phyloP scores from a whole-genome alignment of 2,329 filamentous ascomycete species.

The Botrytis deweyae region DNA sequence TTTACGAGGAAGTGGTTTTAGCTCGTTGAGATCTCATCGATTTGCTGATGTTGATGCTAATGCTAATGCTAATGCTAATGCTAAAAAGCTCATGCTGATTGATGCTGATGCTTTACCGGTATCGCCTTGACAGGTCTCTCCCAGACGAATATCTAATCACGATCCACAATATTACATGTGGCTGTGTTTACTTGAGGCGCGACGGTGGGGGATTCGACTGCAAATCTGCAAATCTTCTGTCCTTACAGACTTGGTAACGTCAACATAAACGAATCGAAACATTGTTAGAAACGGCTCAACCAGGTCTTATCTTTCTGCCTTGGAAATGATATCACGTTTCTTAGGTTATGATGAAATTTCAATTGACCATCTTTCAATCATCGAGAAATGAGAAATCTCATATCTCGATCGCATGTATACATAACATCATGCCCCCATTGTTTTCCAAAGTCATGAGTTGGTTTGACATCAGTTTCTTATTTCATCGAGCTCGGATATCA shows the following conservation, averaged over 20 bases:
- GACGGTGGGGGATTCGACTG: slow-evolving; percentile 1
- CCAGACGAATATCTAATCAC: neutral
- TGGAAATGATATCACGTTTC: slow-evolving; percentile 8
- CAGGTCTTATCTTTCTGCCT: slow-evolving; percentile 10
- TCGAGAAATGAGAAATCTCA: neutral
- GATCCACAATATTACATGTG: slow-evolving; percentile 6
- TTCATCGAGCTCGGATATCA: neutral
- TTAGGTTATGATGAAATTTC: slow-evolving; percentile 12
- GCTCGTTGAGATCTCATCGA: neutral
- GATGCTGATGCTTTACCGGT: slow-evolving; percentile 2
- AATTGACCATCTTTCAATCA: neutral
- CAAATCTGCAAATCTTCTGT: slow-evolving; percentile 15
- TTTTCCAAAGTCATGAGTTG: neutral
- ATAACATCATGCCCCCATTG: slow-evolving; percentile 21
- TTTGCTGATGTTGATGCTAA: neutral
- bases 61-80: neutral
- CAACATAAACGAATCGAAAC: neutral
- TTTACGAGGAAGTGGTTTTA: neutral
- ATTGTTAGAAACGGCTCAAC: slow-evolving; percentile 13
- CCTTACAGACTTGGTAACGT: neutral
- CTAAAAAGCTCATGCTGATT: neutral
- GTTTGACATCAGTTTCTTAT: neutral
- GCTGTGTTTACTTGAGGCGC: slow-evolving; percentile 5
- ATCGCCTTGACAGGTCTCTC: slow-evolving; percentile 13
- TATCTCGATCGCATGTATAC: neutral